A percentile compares a stretch with the other conserved stretches of the same genome.
These are phyloP conservation scores for Tuber indicum DNA, from an alignment of 495 filamentous ascomycete genomes.

Conservation along the genomic window DNA sequence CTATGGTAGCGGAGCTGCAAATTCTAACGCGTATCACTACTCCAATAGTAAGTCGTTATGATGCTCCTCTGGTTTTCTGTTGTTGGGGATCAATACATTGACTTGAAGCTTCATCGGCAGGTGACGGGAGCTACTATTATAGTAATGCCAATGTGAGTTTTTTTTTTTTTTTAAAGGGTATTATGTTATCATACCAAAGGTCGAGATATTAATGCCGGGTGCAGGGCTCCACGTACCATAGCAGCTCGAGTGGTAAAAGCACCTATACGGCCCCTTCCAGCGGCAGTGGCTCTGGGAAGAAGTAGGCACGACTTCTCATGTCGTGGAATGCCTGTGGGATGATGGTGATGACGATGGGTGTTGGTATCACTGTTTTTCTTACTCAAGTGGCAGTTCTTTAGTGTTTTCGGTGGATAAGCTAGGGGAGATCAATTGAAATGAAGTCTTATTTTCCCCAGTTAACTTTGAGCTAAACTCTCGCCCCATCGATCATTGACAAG, in stretches of 20 bases:
- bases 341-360: background rate
- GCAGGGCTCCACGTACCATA: slow-evolving; percentile 25
- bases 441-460: background rate
- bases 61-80: slow-evolving; percentile 5
- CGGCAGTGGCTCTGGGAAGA: slow-evolving; percentile 17
- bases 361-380: background rate
- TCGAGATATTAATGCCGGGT: background rate
- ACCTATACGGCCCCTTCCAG: slow-evolving; percentile 19
- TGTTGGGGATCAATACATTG: background rate
- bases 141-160: slow-evolving; percentile 48
- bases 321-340: background rate
- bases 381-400: background rate
- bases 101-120: slow-evolving; percentile 16
- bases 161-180: background rate
- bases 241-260: slow-evolving; percentile 14
- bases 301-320: slow-evolving; percentile 8
- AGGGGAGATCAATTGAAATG: background rate
- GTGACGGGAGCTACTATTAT: slow-evolving; percentile 57
- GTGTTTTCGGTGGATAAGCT: background rate
- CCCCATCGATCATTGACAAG: background rate
- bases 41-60: slow-evolving; percentile 47
- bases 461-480: background rate
- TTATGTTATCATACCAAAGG: background rate
- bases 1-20: slow-evolving; percentile 47
- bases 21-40: slow-evolving; percentile 54